Evolutionary conservation across 1,284 basidiomycete genomes (phyloP), one percentile per base, ranked within the genome.

Genomic region (Acaromyces ingoldii): DNA sequence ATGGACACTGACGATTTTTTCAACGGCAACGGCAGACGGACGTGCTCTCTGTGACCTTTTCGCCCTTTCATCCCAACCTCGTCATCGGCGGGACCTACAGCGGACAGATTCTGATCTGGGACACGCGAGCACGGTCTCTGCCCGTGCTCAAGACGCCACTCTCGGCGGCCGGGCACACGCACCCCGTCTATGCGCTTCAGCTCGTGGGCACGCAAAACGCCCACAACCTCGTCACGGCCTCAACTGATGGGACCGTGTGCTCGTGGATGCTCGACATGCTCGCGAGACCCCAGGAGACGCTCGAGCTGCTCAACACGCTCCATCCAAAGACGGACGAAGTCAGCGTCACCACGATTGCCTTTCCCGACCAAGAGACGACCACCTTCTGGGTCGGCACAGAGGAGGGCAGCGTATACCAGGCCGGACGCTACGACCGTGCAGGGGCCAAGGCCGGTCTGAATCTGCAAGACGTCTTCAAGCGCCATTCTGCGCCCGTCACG

Each of bases 221-320:
- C 4, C 91, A 97, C 76, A 95, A 93, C 71, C 79, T 99, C 51
- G 89, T 98, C 53, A 91, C 91, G 15, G 90, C 88, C 60, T 91
- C 88, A 61, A 96, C 92, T 1, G 95, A 99, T 74, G 95, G 95
- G 0, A 87, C 87, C 21, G 88, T 98, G 3, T 98, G 95, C 76
- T 89, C 88, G 71, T 99, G 95, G 95, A 81, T 93, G 33, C 87
- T 96, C 2, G 95, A 99, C 78, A 96, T 98, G 91, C 83, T 99
- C 29, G 90, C 92, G 1, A 87, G 91, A 70, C 95, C 95, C 3
- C 66, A 66, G n/a, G 71, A 74, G 41, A 59, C 62, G 17, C 37
- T 74, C 22, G 53, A 63, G 42, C 58, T 75, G 29, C 25, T 64
- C 33, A 57, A 57, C 34, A 46, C 61, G 17, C 19, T 54, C 22